These are phyloP conservation scores for Alternaria panax DNA, from an alignment of 2,329 filamentous ascomycete genomes.

Conservation along the genomic window DNA sequence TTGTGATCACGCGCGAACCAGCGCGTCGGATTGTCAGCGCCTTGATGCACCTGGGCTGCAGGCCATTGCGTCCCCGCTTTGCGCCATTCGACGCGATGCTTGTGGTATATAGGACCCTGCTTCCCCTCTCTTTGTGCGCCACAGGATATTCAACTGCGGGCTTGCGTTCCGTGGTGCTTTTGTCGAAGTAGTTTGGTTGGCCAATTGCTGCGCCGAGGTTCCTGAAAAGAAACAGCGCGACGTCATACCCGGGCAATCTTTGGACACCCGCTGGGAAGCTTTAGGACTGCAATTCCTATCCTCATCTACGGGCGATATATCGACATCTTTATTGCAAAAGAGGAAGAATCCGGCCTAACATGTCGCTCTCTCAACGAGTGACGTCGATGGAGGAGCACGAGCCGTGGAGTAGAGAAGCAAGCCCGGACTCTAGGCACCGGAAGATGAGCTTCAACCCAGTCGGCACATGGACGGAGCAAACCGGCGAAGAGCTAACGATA, in stretches of 20 bases:
- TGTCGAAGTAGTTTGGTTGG: conserved; percentile 4
- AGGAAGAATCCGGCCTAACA: conserved; percentile 24
- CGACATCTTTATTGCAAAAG: not conserved
- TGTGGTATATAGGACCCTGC: conserved; percentile 24
- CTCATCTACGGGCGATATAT: not conserved
- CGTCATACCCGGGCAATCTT: conserved; percentile 20
- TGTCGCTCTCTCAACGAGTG: conserved; percentile 51
- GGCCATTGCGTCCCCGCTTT: conserved; percentile 25
- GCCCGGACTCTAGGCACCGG: conserved; percentile 50
- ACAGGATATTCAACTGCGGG: not conserved
- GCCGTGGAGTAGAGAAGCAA: conserved; percentile 49
- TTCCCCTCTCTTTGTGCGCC: conserved; percentile 4
- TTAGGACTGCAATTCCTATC: not conserved
- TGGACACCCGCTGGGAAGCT: not conserved
- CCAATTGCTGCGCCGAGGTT: conserved; percentile 10
- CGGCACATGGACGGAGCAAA: conserved; percentile 53
- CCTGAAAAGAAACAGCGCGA: conserved; percentile 8
- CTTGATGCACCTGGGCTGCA: conserved; percentile 15
- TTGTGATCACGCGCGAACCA: conserved; percentile 31
- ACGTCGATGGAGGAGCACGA: conserved; percentile 53
- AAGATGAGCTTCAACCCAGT: conserved; percentile 61
- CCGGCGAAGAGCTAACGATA: conserved; percentile 51
- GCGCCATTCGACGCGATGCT: conserved; percentile 11
- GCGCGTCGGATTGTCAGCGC: conserved; percentile 24
- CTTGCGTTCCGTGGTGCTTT: not conserved